These are phyloP conservation scores for Tagetes patula DNA, from an alignment of 129 eudicot species.

Conservation along the genomic window DNA sequence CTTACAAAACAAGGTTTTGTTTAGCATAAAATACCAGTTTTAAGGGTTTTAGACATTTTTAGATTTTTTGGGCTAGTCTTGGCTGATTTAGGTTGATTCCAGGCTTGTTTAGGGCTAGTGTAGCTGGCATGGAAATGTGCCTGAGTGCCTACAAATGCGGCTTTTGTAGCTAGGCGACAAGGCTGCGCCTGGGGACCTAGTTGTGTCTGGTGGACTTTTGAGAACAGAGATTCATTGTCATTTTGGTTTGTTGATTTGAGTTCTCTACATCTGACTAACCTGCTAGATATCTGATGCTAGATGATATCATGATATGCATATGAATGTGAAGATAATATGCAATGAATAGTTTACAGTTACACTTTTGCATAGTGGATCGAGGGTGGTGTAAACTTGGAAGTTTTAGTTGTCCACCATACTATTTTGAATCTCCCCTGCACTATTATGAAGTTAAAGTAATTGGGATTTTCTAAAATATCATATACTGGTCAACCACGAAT, in stretches of 20 bases:
- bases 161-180: too few species aligned
- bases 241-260: neutral
- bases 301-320: neutral
- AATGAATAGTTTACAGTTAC: neutral
- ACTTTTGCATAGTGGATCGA: neutral
- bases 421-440: neutral
- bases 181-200: too few species aligned
- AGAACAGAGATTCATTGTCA: neutral
- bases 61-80: too few species aligned
- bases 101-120: too few species aligned
- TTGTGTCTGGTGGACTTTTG: too few species aligned
- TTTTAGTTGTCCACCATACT: neutral
- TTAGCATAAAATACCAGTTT: too few species aligned
- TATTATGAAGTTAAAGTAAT: neutral
- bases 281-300: neutral
- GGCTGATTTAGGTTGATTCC: too few species aligned
- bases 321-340: neutral
- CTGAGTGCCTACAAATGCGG: too few species aligned
- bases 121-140: too few species aligned
- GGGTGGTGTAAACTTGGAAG: neutral
- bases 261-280: conserved; percentile 12
- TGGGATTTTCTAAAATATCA: neutral
- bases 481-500: neutral
- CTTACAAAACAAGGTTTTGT: too few species aligned
- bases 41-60: too few species aligned